Base-by-base conservation (phyloP, 805 yeast species). In the Yamadazyma sp. region DNA sequence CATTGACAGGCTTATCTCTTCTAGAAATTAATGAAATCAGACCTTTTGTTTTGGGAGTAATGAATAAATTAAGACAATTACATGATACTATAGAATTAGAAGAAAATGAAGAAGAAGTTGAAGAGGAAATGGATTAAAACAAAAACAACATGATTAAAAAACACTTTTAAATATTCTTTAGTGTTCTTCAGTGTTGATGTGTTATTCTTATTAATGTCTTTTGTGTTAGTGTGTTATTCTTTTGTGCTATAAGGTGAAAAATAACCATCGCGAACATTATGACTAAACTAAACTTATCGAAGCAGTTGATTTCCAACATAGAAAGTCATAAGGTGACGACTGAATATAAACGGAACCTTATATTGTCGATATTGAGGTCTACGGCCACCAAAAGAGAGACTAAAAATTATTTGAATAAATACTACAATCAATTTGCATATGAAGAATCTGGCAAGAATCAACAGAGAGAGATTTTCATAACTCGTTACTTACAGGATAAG, bases 361-460 rank as follows among this genome's bases (percentile, higher is more conserved):
- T 91, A n/a, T 63, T 87, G 12, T 80, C 96, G 1, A 88, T 91
- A 16, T 67, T 91, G 39, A 82, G 82, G 50, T 81, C 96, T 1
- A 86, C 97, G 4, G 94, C 97, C 5, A 91, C 98, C 1, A 89
- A 87, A 55, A 69, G 98, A 41, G 98, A 91, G 53, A 95, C 96
- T 4, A 73, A 77, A 43, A 83, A 82, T 44, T 91, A 89, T 53
- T 61, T 91, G 30, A 66, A 76, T 23, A 85, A 82, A 52, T 91
- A 89, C 53, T 73, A 77, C 30, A 58, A 70, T 39, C 70, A 62
- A 42, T 65, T 65, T 42, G 59, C 58, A 38, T 50, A 56, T 35
- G 55, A 57, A 23, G 39, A 31, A 13, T 22, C 39, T 7, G 44
- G 39, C 9, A 49, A 44, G 29, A 58, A 55, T 31, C 42, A 31